phyloP scores from a whole-genome alignment of 1,284 basidiomycete species.

The Dichomitus squalens region DNA sequence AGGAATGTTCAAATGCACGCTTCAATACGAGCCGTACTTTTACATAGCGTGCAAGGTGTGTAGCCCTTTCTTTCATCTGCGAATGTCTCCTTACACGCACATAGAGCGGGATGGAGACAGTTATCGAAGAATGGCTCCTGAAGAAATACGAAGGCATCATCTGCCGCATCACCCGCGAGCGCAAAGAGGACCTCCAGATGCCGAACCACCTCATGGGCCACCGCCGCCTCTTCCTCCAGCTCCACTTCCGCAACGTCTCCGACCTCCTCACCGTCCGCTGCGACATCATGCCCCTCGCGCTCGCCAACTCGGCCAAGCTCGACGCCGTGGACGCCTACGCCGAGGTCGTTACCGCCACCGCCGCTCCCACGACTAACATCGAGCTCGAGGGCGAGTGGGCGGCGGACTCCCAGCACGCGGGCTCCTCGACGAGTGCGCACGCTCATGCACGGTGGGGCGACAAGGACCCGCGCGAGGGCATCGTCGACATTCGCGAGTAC shows the following conservation, averaged over 20 bases:
- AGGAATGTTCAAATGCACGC: constrained; percentile 93
- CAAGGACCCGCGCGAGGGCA: constrained; percentile 85
- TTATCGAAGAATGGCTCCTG: constrained; percentile 94
- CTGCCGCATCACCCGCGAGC: constrained; percentile 75
- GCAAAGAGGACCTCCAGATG: constrained; percentile 93
- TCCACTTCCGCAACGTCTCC: constrained; percentile 91
- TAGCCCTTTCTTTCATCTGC: not conserved
- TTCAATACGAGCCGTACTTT: constrained; percentile 95
- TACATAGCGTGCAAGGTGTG: constrained; percentile 87
- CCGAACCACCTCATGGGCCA: constrained; percentile 97
- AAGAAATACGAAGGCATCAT: constrained; percentile 93
- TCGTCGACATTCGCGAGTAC: constrained; percentile 95
- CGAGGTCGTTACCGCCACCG: constrained; percentile 89
- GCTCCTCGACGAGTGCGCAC: constrained; percentile 28
- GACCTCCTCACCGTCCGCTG: constrained; percentile 89
- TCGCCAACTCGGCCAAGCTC: constrained; percentile 90
- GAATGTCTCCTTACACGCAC: not conserved
- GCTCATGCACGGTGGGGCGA: constrained; percentile 53
- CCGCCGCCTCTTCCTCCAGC: constrained; percentile 84
- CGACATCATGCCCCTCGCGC: constrained; percentile 89
- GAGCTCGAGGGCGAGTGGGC: constrained; percentile 73
- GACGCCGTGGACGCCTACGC: constrained; percentile 98
- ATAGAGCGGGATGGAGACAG: constrained; percentile 84
- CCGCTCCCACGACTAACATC: constrained; percentile 58
- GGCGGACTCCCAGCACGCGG: constrained; percentile 46